Conservation (phyloP, 768 basidiomycete genomes). For the Mycena rebaudengoi region DNA sequence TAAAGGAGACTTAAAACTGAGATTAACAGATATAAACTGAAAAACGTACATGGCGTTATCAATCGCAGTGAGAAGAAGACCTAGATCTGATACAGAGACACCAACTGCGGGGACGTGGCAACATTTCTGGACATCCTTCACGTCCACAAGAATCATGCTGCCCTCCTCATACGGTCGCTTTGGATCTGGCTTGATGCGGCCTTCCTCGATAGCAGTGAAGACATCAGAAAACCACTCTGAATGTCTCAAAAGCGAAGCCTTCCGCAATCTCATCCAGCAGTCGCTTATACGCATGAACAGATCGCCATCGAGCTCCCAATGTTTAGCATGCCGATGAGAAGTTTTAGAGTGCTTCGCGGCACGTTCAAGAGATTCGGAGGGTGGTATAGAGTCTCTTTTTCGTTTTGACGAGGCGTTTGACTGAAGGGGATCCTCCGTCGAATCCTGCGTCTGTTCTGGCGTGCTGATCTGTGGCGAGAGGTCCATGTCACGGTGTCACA, state of each 20-base stretch:
- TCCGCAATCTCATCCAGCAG: conserved; percentile 45
- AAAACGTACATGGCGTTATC: conserved; percentile 44
- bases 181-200: not conserved
- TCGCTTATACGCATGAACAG: conserved; percentile 44
- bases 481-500: conserved; percentile 9
- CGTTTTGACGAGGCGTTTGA: conserved; percentile 1
- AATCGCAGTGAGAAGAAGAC: conserved; percentile 37
- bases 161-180: not conserved
- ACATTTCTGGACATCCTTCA: conserved; percentile 30
- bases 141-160: conserved; percentile 24
- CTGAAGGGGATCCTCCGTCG: not conserved
- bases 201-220: conserved; percentile 18
- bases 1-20: not conserved
- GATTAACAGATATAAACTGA: conserved; percentile 16
- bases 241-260: conserved; percentile 40
- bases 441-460: not conserved
- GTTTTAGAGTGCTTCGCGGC: not conserved
- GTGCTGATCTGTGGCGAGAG: not conserved
- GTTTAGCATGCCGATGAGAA: conserved; percentile 3
- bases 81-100: conserved; percentile 42
- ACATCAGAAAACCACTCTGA: conserved; percentile 42
- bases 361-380: not conserved
- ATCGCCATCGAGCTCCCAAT: conserved; percentile 48
- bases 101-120: conserved; percentile 27
- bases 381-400: not conserved